Evolutionary conservation across 2,329 filamentous ascomycete species (phyloP).

Genomic region (Byssothecium circinans): DNA sequence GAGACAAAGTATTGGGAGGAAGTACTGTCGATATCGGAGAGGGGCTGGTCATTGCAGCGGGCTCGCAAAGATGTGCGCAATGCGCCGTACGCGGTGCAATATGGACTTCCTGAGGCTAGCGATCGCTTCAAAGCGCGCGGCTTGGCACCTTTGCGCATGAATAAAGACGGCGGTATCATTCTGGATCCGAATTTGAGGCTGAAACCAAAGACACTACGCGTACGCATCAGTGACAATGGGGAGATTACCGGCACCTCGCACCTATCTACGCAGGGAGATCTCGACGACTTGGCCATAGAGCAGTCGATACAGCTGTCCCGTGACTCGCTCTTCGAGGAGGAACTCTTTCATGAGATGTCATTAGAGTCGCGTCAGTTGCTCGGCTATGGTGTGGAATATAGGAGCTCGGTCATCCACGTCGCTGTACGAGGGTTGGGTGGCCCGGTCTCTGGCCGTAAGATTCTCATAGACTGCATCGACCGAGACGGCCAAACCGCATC

Average conservation of each 20-base stretch:
- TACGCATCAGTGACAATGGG: conserved; percentile 64
- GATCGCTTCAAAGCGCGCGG: conserved; percentile 67
- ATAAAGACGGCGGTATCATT: conserved; percentile 71
- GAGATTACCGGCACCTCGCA: conserved; percentile 60
- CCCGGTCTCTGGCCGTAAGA: conserved; percentile 54
- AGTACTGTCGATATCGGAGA: conserved; percentile 75
- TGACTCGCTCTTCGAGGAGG: conserved; percentile 79
- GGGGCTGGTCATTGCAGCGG: conserved; percentile 74
- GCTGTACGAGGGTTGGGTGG: conserved; percentile 20
- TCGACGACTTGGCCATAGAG: conserved; percentile 61
- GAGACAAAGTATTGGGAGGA: conserved; percentile 91
- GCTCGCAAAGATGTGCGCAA: conserved; percentile 56
- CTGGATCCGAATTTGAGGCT: conserved; percentile 67
- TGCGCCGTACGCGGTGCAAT: conserved; percentile 81
- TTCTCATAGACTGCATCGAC: conserved; percentile 69
- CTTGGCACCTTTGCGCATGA: conserved; percentile 76
- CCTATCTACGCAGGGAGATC: conserved; percentile 28
- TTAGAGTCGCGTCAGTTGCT: conserved; percentile 76
- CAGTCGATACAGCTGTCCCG: conserved; percentile 72
- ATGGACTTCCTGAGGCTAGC: conserved; percentile 78
- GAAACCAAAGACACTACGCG: conserved; percentile 64
- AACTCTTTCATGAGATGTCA: conserved; percentile 87
- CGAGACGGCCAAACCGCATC: conserved; percentile 52
- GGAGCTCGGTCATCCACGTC: conserved; percentile 49
- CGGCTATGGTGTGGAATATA: conserved; percentile 68